Percentiles rank a stretch among this genome's conserved stretches.
Conservation (phyloP, 179 eudicot species). For the Silene noctiflora region DNA sequence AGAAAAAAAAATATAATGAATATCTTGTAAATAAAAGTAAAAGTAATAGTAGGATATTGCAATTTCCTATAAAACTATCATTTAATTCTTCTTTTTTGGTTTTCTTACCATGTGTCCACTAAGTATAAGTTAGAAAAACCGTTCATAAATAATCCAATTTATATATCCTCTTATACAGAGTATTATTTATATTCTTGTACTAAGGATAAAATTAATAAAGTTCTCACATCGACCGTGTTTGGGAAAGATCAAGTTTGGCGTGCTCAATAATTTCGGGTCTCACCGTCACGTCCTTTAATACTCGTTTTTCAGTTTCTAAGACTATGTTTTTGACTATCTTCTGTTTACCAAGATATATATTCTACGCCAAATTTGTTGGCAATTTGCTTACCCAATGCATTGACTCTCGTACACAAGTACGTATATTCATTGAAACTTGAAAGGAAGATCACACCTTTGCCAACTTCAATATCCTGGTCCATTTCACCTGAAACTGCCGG, state of each 20-base stretch:
- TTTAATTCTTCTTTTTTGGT: too few relatives aligned
- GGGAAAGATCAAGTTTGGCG: constrained; percentile 13
- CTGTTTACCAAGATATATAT: neutral
- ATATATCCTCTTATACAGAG: too few relatives aligned
- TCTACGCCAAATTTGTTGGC: constrained; percentile 10
- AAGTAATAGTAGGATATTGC: too few relatives aligned
- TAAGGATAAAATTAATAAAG: too few relatives aligned
- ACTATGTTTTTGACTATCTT: neutral
- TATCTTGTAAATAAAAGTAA: too few relatives aligned
- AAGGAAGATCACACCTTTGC: neutral
- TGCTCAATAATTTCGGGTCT: constrained; percentile 22
- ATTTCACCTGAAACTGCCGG: neutral
- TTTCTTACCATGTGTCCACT: too few relatives aligned
- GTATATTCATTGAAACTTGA: neutral
- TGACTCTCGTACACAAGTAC: constrained; percentile 19
- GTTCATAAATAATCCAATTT: too few relatives aligned
- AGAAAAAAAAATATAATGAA: too few relatives aligned
- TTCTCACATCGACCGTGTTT: neutral
- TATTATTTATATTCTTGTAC: too few relatives aligned
- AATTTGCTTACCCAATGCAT: constrained; percentile 26
- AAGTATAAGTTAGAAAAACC: too few relatives aligned
- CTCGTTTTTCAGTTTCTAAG: constrained; percentile 1
- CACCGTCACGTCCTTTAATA: constrained; percentile 20
- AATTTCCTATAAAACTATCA: too few relatives aligned
- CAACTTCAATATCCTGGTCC: neutral